Conservation (phyloP, 495 filamentous ascomycete genomes). For the Penicillium salamii region DNA sequence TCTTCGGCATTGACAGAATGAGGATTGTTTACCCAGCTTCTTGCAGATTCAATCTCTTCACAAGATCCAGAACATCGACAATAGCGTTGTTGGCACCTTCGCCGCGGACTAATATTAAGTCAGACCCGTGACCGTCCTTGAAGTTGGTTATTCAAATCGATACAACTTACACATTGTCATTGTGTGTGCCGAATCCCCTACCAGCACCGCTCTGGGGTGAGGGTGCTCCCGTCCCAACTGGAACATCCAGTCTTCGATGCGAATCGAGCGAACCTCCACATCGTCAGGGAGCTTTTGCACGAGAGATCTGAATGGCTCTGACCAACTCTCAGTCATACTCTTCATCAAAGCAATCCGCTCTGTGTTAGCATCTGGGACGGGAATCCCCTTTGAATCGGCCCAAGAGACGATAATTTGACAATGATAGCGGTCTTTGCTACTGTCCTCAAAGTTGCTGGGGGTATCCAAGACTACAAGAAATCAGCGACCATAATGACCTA, state of each 20-base stretch:
- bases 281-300: slow-evolving; percentile 45
- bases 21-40: slow-evolving; percentile 7
- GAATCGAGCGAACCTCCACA: slow-evolving; percentile 47
- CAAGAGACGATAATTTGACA: slow-evolving; percentile 55
- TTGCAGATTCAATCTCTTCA: slow-evolving; percentile 19
- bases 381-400: slow-evolving; percentile 41
- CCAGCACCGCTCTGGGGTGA: slow-evolving; percentile 42
- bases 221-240: slow-evolving; percentile 19
- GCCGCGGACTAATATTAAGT: slow-evolving; percentile 38
- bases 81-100: slow-evolving; percentile 62
- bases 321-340: slow-evolving; percentile 49
- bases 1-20: background rate
- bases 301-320: slow-evolving; percentile 51
- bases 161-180: slow-evolving; percentile 54
- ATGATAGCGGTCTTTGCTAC: slow-evolving; percentile 34
- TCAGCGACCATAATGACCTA: background rate
- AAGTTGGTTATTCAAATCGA: no score
- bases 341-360: slow-evolving; percentile 53
- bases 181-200: slow-evolving; percentile 54
- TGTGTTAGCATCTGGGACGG: slow-evolving; percentile 36
- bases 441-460: slow-evolving; percentile 40
- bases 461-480: slow-evolving; percentile 41
- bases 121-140: background rate
- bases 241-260: slow-evolving; percentile 56
- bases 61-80: slow-evolving; percentile 46